Base-by-base conservation (phyloP, 2,329 filamentous ascomycete genomes). In the Xylaria multiplex region DNA sequence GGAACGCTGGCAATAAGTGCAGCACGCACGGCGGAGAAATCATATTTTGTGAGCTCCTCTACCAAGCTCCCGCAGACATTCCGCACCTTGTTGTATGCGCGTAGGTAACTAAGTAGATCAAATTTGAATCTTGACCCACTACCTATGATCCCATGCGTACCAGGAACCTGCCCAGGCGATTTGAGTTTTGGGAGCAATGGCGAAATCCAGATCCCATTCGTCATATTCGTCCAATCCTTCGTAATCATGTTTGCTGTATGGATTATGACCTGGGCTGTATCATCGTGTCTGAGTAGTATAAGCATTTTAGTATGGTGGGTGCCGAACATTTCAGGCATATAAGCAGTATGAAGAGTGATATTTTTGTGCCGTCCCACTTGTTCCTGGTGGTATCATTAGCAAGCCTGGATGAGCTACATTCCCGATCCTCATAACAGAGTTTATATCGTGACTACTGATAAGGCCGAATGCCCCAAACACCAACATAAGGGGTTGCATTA, bases 231-330 rank as follows among this genome's bases (percentile, higher is more conserved):
- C 93, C 93, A 97, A 77, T 97, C 93, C 62, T 90, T 88, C 3
- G 84, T 75, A n/a, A 97, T 95, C 90, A 97, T 93, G 72, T 97
- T 97, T 19, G 93, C 93, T 0, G 93, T 97, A 72, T 96, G 92
- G 35, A 97, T 93, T 62, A 96, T 79, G 6, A 97, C 81, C 78
- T 96, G 91, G 0, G 90, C 91, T 0, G 84, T 87, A 68, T 91
- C 88, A 75, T 97, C 93, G 76, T 91, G 89, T 5, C 91, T 86
- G 67, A 97, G 83, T 3, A 97, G 78, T n/a, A 97, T 82, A 78
- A 97, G 86, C 91, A 97, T 96, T 78, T 97, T 96, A 13, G 91
- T 84, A 71, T 90, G 93, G 77, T 97, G 93, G 0, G 93, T 97
- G 2, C 93, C 93, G 74, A 93, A 96, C 69, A 90, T 87, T 75